Evolutionary conservation across 495 filamentous ascomycete species (phyloP).

Genomic region (Penicillium salamii): DNA sequence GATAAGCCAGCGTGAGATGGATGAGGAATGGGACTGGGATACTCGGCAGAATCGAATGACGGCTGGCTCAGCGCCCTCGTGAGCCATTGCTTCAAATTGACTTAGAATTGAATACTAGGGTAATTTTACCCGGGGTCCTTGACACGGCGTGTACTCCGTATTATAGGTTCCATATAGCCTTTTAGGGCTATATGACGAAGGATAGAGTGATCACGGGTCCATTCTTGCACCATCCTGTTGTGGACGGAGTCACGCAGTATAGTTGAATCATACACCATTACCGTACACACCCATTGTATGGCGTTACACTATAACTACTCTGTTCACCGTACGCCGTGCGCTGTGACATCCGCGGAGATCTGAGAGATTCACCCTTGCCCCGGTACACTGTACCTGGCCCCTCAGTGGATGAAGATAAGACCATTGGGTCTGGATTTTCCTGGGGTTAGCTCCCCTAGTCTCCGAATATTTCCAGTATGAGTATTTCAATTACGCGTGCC

Average conservation of each 20-base stretch:
- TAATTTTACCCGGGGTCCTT: no score
- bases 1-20: conserved; percentile 34
- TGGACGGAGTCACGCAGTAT: background rate
- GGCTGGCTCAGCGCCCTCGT: conserved; percentile 36
- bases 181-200: background rate
- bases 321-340: no score
- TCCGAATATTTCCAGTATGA: background rate
- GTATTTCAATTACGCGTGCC: background rate
- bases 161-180: background rate
- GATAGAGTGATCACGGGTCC: conserved; percentile 1
- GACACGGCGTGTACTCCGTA: no score
- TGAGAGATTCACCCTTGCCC: background rate
- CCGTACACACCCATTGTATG: no score
- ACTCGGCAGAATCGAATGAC: conserved; percentile 19
- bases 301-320: no score
- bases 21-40: conserved; percentile 20
- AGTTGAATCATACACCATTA: no score
- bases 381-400: no score
- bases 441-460: background rate
- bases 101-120: no score
- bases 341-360: background rate
- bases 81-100: background rate
- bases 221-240: background rate
- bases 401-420: background rate
- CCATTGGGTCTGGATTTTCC: background rate